A percentile compares a stretch with the other conserved stretches of the same genome.
phyloP scores from a whole-genome alignment of 2,329 filamentous ascomycete species.

The Tolypocladium capitatum region DNA sequence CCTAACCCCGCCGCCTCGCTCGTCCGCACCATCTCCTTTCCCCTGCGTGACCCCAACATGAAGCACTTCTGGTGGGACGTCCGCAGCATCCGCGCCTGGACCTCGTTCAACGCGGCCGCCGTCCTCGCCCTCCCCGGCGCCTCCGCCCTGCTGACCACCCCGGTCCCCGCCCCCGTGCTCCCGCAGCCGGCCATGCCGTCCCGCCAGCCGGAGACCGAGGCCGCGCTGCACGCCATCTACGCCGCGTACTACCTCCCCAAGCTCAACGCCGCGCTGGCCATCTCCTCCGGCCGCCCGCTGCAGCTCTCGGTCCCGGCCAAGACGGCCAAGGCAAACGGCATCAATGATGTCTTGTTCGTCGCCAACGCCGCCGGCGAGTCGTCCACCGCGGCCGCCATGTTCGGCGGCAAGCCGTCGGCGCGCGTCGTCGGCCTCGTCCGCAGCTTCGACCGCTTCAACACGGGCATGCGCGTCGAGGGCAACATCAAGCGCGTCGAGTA shows the following conservation, averaged over 20 bases:
- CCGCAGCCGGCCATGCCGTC: constrained; percentile 42
- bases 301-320: constrained; percentile 31
- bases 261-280: constrained; percentile 69
- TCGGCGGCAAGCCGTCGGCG: constrained; percentile 32
- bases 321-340: constrained; percentile 13
- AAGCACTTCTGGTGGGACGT: constrained; percentile 96
- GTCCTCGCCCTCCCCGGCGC: constrained; percentile 64
- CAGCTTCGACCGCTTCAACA: constrained; percentile 89
- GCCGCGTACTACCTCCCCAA: constrained; percentile 70
- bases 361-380: constrained; percentile 46
- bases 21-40: constrained; percentile 65
- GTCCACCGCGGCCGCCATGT: constrained; percentile 39
- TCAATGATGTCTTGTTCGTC: constrained; percentile 48
- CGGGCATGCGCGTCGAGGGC: constrained; percentile 76
- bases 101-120: constrained; percentile 58
- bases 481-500: constrained; percentile 82
- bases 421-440: constrained; percentile 78
- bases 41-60: constrained; percentile 49
- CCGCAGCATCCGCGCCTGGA: constrained; percentile 75
- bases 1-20: constrained; percentile 73
- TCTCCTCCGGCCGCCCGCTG: constrained; percentile 56
- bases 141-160: constrained; percentile 56
- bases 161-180: constrained; percentile 49
- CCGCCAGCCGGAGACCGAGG: constrained; percentile 65
- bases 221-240: constrained; percentile 62